phyloP scores from a whole-genome alignment of 345 rosid genomes.

The Hirschfeldia incana region DNA sequence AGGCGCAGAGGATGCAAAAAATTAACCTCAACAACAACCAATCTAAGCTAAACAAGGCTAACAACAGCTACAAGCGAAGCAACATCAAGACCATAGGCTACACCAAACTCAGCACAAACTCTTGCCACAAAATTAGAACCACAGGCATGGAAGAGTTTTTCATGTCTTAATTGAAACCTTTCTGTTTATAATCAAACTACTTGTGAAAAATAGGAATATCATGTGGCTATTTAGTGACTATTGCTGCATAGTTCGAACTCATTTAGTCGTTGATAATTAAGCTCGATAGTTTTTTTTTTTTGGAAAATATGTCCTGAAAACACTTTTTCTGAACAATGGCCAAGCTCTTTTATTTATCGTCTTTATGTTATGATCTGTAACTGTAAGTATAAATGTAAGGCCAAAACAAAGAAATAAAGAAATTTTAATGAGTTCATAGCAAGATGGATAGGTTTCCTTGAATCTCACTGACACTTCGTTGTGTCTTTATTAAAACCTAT shows the following conservation, averaged over 20 bases:
- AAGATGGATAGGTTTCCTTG: conserved; percentile 23
- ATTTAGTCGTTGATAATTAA: not conserved
- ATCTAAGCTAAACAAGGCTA: no score
- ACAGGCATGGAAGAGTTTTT: no score
- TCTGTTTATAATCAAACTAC: not conserved
- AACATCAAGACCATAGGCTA: no score
- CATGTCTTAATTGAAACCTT: not conserved
- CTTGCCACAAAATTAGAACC: no score
- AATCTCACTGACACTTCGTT: conserved; percentile 33
- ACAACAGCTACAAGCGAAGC: no score
- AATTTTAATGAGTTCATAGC: not conserved
- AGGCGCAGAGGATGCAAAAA: no score
- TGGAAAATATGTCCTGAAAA: not conserved
- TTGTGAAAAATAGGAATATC: not conserved
- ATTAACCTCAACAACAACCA: no score
- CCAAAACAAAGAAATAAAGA: not conserved
- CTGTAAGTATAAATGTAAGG: not conserved
- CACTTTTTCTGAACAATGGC: not conserved
- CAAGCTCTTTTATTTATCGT: not conserved
- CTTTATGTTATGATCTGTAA: not conserved
- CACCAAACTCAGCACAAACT: no score
- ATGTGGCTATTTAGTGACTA: not conserved
- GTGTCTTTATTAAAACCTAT: conserved; percentile 27
- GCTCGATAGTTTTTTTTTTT: not conserved
- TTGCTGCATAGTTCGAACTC: not conserved